These are phyloP conservation scores for Chaetomiaceae sp. DNA, from an alignment of 2,329 filamentous ascomycete species.

Conservation along the genomic window DNA sequence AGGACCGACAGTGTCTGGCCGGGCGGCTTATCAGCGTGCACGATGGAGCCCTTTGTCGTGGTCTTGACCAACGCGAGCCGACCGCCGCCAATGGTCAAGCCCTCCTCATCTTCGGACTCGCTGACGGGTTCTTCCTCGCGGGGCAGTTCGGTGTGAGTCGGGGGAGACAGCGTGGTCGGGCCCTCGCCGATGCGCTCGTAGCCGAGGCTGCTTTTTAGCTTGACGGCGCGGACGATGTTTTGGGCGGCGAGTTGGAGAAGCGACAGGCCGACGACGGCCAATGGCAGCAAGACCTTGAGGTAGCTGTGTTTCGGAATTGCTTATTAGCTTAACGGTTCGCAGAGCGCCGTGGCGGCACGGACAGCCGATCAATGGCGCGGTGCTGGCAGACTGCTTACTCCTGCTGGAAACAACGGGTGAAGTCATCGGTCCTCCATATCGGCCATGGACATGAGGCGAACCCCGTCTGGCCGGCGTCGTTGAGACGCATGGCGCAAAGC, in stretches of 20 bases:
- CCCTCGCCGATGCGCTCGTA: constrained; percentile 54
- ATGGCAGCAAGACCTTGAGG: constrained; percentile 74
- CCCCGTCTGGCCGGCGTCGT: constrained; percentile 35
- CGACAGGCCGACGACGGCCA: constrained; percentile 66
- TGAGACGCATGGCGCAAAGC: constrained; percentile 11
- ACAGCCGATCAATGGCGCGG: background rate
- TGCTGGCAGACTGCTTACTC: constrained; percentile 52
- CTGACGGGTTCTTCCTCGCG: constrained; percentile 40
- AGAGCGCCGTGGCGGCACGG: background rate
- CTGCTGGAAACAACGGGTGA: constrained; percentile 58
- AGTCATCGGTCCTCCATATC: constrained; percentile 61
- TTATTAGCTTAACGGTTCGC: constrained; percentile 7
- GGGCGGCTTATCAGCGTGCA: constrained; percentile 71
- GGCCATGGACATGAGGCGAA: constrained; percentile 55
- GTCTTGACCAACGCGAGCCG: constrained; percentile 56
- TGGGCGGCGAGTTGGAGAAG: constrained; percentile 61
- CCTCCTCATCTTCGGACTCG: constrained; percentile 56
- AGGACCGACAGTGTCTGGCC: constrained; percentile 67
- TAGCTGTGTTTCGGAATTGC: constrained; percentile 49
- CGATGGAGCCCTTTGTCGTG: constrained; percentile 57
- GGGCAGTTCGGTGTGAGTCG: constrained; percentile 50
- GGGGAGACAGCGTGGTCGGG: constrained; percentile 35
- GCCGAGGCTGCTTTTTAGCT: constrained; percentile 46
- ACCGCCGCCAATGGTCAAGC: constrained; percentile 53
- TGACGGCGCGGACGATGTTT: constrained; percentile 48